Evolutionary conservation across 805 yeast genomes (phyloP), one percentile per base, ranked within the genome.

Genomic region (Peterozyma toletana): DNA sequence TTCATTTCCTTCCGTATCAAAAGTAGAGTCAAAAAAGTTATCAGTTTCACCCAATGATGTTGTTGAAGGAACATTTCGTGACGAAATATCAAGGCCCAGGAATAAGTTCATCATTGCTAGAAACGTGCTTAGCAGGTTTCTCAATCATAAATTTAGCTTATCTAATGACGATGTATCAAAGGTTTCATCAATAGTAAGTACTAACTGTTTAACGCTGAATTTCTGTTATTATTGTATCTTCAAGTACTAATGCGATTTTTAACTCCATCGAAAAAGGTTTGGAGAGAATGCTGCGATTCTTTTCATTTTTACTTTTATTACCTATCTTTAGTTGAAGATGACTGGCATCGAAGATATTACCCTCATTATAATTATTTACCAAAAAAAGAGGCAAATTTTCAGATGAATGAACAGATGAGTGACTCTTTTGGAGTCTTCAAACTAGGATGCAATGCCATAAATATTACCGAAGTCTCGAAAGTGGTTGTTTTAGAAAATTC

Each of bases 41-140:
- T 31, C 34, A 9, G 9, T 31, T 14, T 13, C 15, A 14, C 34
- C 9, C 9, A 11, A 5, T 31, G 14, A 31, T 31, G 9, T 4
- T 13, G 13, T 31, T 9, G 34, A 31, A 9, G 13, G 15, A 14
- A 13, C 34, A 11, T 31, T 14, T 11, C 4, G 13, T 4, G 27
- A 18, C 10, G 33, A 33, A 16, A 37, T 44, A 6, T 14, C 41
- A 2, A 17, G 47, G 5, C 56, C 56, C n/a, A 41, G 53, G 33
- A 53, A 53, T 34, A 46, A 43, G 30, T 53, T 53, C 29, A 51
- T 53, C n/a, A 31, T 53, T 4, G 53, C 55, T 0, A 41, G 56
- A 30, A 37, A 42, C 3, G 42, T 52, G 4, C 27, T 52, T 34
- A 50, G 45, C 37, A 48, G 39, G 33, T 9, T 40, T n/a, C 44